Base-by-base conservation (phyloP, 2,329 filamentous ascomycete species). In the Pestalotiopsis sp. region DNA sequence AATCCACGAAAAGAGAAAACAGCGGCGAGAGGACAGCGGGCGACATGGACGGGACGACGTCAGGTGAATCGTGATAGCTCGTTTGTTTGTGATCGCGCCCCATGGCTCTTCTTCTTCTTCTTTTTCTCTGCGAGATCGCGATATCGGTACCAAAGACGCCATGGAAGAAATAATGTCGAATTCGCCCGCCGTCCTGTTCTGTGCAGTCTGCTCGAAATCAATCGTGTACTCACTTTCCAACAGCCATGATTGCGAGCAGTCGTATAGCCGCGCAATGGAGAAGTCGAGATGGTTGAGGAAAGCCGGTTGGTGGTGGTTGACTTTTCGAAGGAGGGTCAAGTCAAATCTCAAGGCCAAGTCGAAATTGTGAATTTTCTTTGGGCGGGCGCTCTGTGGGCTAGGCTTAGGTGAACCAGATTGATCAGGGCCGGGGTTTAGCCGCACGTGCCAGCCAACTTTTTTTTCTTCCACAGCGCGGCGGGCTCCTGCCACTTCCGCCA, bases 171-270 rank as follows among this genome's bases (percentile, higher is more conserved):
- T 27, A 4, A 11, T 11, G 9, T 36, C 9, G 23, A 17, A 13
- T 59, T 13, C 25, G 23, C 27, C 57, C 57, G 57, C 57, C 27
- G 57, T 59, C 23, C 57, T 23, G 27, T 59, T 36, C 23, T 59
- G 20, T 59, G 59, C 31, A 62, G 31, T 62, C 13, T 36, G 25
- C 61, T 69, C 57, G 38, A 61, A 49, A 70, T 65, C 27, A 69
- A 69, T 62, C 71, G 69, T 67, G 23, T 69, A 84, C 87, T 85
- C 83, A 90, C 88, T 94, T 94, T 88, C 92, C 92, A 85, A 94
- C 92, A 89, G 92, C 92, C 92, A 94, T 92, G 84, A 84, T 91
- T 90, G 87, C 87, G 87, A 89, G 84, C 80, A 76, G 75, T 78
- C 78, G 79, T 81, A 64, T 65, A 73, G 69, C 74, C 73, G 78